Evolutionary conservation across 1,139 yeast species (phyloP), one percentile per base, ranked within the genome.

Genomic region (Magnusiomyces sp.): DNA sequence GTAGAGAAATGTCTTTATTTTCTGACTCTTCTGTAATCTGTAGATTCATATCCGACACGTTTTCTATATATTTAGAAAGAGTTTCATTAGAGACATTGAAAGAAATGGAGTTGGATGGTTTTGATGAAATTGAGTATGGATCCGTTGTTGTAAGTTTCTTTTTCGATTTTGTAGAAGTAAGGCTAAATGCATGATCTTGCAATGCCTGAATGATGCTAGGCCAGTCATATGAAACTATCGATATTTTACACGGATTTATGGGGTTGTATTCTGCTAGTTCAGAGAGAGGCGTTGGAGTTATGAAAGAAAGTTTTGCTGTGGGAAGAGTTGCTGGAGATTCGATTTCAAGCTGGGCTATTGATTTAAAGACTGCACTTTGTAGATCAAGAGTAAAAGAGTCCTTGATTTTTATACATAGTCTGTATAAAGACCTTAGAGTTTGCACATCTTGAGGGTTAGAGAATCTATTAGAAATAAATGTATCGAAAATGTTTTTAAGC

Each of bases 331-430:
- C 17, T 7, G 31, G 16, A 5, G 14, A 11, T 11, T 5, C 20
- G 14, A 13, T 10, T 9, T 20, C 13, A 10, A 37, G 16, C 5
- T 19, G 20, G 5, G 42, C 20, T 17, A 39, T 39, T 5, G 13
- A 29, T 11, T 13, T 11, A n/a, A 39, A 39, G 13, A 39, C 31
- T 19, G 16, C 31, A 3, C 31, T 16, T 2, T n/a, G 42, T 11
- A 14, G 10, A 2, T 39, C 31, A 9, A 39, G 16, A 10, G 76
- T 76, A 46, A 76, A 74, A 49, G 75, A 80, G 2, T 66, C 68
- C 2, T 67, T 50, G 1, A 51, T 39, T 14, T 40, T 43, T 14
- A 43, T 23, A 38, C 49, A 42, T 2, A 51, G 50, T 5, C 34
- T 14, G 42, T 46, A 51, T 29, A 48, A 48, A 43, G 46, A 23